Percentiles rank a stretch among this genome's conserved stretches.
Conservation (phyloP, 140 eudicot genomes). For the Erigeron philadelphicus region DNA sequence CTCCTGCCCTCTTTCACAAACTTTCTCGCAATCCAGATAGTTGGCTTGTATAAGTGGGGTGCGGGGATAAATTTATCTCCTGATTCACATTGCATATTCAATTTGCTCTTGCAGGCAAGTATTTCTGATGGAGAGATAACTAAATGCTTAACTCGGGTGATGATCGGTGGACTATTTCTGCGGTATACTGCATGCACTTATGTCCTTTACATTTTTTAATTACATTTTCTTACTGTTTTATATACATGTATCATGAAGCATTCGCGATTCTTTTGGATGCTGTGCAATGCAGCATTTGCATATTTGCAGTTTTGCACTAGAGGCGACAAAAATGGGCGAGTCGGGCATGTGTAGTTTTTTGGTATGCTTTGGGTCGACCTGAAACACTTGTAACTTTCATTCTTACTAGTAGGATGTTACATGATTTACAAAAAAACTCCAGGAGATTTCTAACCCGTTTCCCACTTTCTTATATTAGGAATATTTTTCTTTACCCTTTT, state of each 20-base stretch:
- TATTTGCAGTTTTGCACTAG: slow-evolving; percentile 9
- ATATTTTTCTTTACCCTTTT: not conserved
- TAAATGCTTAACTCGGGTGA: slow-evolving; percentile 66
- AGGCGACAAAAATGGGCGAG: not conserved
- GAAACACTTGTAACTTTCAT: no score
- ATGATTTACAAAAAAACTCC: not conserved
- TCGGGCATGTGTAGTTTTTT: no score
- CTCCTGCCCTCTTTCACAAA: slow-evolving; percentile 12
- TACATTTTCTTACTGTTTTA: not conserved
- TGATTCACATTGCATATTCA: slow-evolving; percentile 13
- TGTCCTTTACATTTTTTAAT: slow-evolving; percentile 5
- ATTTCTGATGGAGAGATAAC: slow-evolving; percentile 80
- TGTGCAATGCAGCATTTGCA: slow-evolving; percentile 6
- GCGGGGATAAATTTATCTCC: slow-evolving; percentile 8
- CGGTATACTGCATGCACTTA: slow-evolving; percentile 45
- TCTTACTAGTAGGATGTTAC: not conserved
- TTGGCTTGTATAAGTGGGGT: slow-evolving; percentile 13
- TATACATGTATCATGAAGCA: not conserved
- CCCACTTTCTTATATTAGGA: not conserved
- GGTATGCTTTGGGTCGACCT: no score
- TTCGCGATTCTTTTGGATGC: slow-evolving; percentile 18
- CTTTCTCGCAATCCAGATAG: slow-evolving; percentile 8
- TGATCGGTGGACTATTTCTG: slow-evolving; percentile 74
- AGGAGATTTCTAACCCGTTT: not conserved
- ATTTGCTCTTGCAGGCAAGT: slow-evolving; percentile 61